Evolutionary conservation across 495 filamentous ascomycete genomes (phyloP).

Genomic region (Tuber calosporum): DNA sequence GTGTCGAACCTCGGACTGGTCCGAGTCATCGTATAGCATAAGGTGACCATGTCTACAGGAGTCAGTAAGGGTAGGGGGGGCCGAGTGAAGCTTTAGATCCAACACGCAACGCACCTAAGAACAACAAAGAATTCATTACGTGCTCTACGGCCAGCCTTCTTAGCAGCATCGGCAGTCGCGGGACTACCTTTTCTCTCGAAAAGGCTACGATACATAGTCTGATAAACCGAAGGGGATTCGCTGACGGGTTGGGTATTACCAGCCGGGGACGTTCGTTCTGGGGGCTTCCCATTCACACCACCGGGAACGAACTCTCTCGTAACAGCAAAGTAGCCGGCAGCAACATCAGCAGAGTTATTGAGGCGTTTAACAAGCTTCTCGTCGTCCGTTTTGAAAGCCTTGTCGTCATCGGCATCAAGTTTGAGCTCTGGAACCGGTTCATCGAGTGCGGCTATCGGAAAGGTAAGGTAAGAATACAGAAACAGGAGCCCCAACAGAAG

Average conservation of each 20-base stretch:
- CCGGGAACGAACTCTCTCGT: constrained; percentile 86
- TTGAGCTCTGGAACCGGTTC: constrained; percentile 37
- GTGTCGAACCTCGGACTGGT: constrained; percentile 87
- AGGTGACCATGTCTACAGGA: constrained; percentile 74
- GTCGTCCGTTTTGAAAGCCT: constrained; percentile 42
- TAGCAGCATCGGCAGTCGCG: constrained; percentile 25
- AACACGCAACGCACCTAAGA: constrained; percentile 55
- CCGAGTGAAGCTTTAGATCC: background rate
- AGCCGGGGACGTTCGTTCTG: constrained; percentile 75
- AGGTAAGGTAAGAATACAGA: constrained; percentile 61
- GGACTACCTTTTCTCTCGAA: constrained; percentile 69
- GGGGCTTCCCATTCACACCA: constrained; percentile 84
- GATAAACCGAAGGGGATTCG: constrained; percentile 75
- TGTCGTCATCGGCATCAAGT: constrained; percentile 42
- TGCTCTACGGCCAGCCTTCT: constrained; percentile 56
- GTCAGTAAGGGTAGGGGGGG: constrained; percentile 21
- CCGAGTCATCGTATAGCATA: constrained; percentile 91
- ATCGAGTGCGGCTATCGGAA: constrained; percentile 49
- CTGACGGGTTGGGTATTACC: constrained; percentile 50
- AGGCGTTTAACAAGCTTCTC: constrained; percentile 48
- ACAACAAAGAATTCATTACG: constrained; percentile 94
- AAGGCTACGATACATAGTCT: constrained; percentile 92
- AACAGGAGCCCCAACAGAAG: constrained; percentile 59
- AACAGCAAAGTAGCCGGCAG: constrained; percentile 89
- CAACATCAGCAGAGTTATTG: constrained; percentile 68